Evolutionary conservation across 2,329 filamentous ascomycete species (phyloP).

Genomic region (Echinosphaeria canescens): DNA sequence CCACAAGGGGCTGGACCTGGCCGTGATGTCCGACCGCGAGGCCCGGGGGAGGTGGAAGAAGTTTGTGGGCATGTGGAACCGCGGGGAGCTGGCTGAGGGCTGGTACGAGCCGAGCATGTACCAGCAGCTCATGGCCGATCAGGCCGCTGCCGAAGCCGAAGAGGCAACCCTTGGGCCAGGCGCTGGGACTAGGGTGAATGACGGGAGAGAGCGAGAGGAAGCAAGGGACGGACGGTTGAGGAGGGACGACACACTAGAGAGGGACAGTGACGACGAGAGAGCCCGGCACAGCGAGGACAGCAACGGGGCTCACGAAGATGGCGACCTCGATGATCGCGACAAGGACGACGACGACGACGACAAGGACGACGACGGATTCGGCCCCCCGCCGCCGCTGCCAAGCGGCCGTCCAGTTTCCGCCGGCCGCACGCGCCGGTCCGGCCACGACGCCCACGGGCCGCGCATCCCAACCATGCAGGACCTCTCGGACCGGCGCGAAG

Average conservation of each 20-base stretch:
- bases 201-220: too few relatives aligned
- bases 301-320: conserved; percentile 8
- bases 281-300: background rate
- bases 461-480: conserved; percentile 54
- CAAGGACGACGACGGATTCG: conserved; percentile 40
- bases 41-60: conserved; percentile 78
- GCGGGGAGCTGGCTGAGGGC: conserved; percentile 63
- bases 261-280: too few relatives aligned
- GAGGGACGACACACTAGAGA: too few relatives aligned
- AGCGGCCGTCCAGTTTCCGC: too few relatives aligned
- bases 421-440: conserved; percentile 11
- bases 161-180: too few relatives aligned
- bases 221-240: too few relatives aligned
- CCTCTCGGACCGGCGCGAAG: conserved; percentile 36
- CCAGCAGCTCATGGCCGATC: conserved; percentile 8
- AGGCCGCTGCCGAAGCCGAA: conserved; percentile 13
- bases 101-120: conserved; percentile 81
- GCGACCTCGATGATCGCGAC: conserved; percentile 8
- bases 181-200: too few relatives aligned
- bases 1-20: conserved; percentile 56
- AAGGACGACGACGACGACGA: conserved; percentile 15
- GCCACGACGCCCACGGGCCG: conserved; percentile 20
- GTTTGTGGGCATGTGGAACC: conserved; percentile 84
- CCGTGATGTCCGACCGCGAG: conserved; percentile 53
- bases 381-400: conserved; percentile 16